These are phyloP conservation scores for Lasiodiplodia theobromae DNA, from an alignment of 2,329 filamentous ascomycete species.

Conservation along the genomic window DNA sequence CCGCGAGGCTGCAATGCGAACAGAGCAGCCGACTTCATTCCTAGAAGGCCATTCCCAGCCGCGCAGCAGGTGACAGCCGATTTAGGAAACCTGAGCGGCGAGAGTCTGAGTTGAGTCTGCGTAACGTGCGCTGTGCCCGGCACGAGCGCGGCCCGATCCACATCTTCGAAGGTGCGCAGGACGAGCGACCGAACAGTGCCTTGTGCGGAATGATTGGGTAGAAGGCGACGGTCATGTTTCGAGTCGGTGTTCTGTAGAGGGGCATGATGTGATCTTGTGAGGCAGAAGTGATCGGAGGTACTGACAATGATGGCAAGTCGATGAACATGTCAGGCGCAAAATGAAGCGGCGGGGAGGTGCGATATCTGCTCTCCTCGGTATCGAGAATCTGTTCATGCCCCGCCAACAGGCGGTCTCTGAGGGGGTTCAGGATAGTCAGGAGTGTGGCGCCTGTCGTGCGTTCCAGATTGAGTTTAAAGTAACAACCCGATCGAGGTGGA, in stretches of 20 bases:
- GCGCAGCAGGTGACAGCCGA: slow-evolving; percentile 1
- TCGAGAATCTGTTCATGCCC: slow-evolving; percentile 11
- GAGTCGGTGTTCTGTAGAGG: slow-evolving; percentile 10
- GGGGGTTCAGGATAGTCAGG: not conserved
- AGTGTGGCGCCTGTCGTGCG: slow-evolving; percentile 18
- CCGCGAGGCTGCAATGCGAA: not conserved
- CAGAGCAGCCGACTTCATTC: slow-evolving; percentile 9
- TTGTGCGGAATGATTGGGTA: not conserved
- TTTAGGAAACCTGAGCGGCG: not conserved
- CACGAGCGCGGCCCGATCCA: slow-evolving; percentile 18
- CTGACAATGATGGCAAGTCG: not conserved
- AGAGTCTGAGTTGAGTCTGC: not conserved
- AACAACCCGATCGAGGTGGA: not conserved
- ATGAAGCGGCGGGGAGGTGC: slow-evolving; percentile 1
- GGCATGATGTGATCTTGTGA: slow-evolving; percentile 21
- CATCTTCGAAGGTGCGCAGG: not conserved
- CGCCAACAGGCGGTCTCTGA: not conserved
- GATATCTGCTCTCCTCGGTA: not conserved
- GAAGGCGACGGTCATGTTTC: slow-evolving; percentile 23
- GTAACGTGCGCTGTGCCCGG: not conserved
- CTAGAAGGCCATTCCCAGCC: slow-evolving; percentile 7
- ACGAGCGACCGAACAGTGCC: not conserved
- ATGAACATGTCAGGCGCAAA: slow-evolving; percentile 4
- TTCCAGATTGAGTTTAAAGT: not conserved
- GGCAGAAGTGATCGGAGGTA: not conserved